phyloP scores from a whole-genome alignment of 148 eudicot species.

The Rhododendron kiyosumense region DNA sequence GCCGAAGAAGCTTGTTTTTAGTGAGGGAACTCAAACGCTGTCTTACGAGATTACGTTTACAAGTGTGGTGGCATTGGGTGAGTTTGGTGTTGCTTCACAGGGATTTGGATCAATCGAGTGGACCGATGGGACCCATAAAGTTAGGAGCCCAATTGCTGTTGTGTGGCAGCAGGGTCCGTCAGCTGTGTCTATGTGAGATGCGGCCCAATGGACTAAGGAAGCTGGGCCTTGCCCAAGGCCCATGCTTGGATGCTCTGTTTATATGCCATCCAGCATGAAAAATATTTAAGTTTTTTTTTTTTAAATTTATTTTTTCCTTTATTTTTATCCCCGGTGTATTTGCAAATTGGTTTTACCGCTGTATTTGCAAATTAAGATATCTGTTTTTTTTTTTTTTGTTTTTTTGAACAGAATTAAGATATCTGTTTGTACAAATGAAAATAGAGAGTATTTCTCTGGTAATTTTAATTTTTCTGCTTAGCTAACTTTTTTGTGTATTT shows the following conservation, averaged over 20 bases:
- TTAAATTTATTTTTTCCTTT: no score
- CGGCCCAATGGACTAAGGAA: not conserved
- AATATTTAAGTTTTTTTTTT: not conserved
- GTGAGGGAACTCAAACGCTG: constrained; percentile 30
- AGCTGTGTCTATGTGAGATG: constrained; percentile 29
- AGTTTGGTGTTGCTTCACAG: constrained; percentile 26
- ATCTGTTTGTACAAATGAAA: not conserved
- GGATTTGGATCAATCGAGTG: constrained; percentile 81
- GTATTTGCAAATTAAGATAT: no score
- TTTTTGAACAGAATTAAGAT: not conserved
- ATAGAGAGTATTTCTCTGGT: no score
- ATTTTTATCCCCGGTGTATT: not conserved
- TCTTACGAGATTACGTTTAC: constrained; percentile 61
- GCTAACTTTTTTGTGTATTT: not conserved
- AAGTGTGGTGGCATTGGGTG: constrained; percentile 13
- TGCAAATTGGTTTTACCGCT: no score
- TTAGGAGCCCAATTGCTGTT: constrained; percentile 83
- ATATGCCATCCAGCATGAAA: not conserved
- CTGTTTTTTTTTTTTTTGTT: no score
- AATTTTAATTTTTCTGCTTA: not conserved
- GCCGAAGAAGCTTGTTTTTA: constrained; percentile 69
- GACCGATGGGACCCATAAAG: constrained; percentile 66
- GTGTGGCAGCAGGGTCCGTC: constrained; percentile 42
- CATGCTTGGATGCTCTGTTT: not conserved
- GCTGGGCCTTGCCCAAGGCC: not conserved